A percentile compares a stretch with the other conserved stretches of the same genome.
Evolutionary conservation across 2,329 filamentous ascomycete species (phyloP).

Genomic region (Clonostachys rosea): DNA sequence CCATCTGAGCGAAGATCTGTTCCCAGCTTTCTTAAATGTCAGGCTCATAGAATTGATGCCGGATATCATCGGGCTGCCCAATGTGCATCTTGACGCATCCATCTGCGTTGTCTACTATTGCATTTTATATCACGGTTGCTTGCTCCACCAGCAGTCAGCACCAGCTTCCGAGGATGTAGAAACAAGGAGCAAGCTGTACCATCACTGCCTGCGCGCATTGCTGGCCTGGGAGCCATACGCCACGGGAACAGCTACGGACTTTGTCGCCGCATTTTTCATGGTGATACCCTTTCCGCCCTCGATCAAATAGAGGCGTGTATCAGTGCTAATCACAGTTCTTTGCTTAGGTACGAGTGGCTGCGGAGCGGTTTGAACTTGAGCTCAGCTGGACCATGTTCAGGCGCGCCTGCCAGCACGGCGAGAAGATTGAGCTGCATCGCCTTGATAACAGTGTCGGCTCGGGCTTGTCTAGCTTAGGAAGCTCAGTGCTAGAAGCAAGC

Average conservation of each 20-base stretch:
- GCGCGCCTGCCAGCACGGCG: constrained; percentile 18
- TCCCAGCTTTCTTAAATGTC: constrained; percentile 13
- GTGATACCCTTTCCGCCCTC: constrained; percentile 8
- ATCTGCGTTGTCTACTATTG: constrained; percentile 20
- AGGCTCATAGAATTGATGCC: constrained; percentile 19
- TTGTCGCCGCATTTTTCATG: constrained; percentile 19
- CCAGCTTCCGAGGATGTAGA: neutral
- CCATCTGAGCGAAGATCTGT: constrained; percentile 18
- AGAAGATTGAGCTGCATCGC: constrained; percentile 19
- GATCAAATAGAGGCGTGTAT: fast-evolving
- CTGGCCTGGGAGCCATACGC: constrained; percentile 20
- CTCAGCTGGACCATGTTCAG: constrained; percentile 22
- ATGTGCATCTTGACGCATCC: constrained; percentile 17
- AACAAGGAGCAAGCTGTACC: constrained; percentile 7
- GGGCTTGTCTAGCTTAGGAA: neutral
- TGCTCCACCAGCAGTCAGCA: neutral
- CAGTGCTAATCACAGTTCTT: neutral
- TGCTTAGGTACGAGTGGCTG: constrained; percentile 12
- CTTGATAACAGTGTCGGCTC: constrained; percentile 8
- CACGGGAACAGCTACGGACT: constrained; percentile 18
- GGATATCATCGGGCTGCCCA: constrained; percentile 15
- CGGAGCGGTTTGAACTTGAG: constrained; percentile 22
- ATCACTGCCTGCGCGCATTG: constrained; percentile 18
- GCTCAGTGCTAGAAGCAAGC: constrained; percentile 10
- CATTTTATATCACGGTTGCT: constrained; percentile 18